Base-by-base conservation (phyloP, 768 basidiomycete genomes). In the Cystofilobasidium bisporidii region DNA sequence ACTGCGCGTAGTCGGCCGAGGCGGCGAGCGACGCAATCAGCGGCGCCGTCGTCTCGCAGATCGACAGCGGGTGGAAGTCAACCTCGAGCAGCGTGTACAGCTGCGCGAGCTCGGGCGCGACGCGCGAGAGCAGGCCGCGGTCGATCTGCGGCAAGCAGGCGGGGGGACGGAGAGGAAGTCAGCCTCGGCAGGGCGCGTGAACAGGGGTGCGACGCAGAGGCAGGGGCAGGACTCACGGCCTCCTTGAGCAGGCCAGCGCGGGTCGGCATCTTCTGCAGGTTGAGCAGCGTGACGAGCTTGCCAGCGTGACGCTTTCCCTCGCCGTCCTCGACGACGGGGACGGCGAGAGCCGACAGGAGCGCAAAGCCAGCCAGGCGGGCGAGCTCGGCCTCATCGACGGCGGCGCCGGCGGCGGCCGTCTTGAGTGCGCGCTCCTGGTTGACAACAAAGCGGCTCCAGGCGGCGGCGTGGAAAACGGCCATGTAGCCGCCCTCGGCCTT, bases 21-120 rank as follows among this genome's bases (percentile, higher is more conserved):
- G 61, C 73, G 24, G 79, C 76, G 65, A 93, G 83, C 6, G 80
- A 73, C 50, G 82, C 78, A 64, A 98, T 83, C 69, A 97, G 81
- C 14, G 91, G 89, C 4, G 88, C 85, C 50, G 91, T 85, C 69
- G 83, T 82, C 6, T 82, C 76, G 76, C 89, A 90, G 67, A 96
- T 86, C 0, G 85, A 86, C 71, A 94, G 83, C 0, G 94, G 94
- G 75, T 97, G 91, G 73, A 97, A 94, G 9, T 89, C 87, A 48
- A 88, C 87, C 79, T 96, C 91, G 71, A 99, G 85, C 60, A 91
- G 84, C 73, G 84, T 83, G 81, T 94, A 94, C 26, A 97, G 82
- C 28, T 83, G 79, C 75, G 86, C 87, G 75, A 97, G 82, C 28
- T 81, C 77, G 0, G 91, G 88, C 0, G 87, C 86, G 55, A 91